phyloP scores from a whole-genome alignment of 805 yeast species.

The Yueomyces sinensis region DNA sequence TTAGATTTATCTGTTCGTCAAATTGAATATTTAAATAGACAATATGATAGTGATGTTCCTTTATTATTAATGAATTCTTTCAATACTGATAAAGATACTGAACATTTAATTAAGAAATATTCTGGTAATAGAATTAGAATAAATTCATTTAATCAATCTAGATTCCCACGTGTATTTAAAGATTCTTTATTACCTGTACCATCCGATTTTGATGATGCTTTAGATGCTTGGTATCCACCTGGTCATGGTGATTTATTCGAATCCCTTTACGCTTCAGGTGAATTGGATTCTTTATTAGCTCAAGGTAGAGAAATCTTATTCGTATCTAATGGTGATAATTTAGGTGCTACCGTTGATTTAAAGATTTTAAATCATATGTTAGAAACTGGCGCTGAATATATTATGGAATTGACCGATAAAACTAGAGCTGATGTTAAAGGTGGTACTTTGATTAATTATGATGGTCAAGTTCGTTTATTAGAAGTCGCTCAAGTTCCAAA shows the following conservation, averaged over 20 bases:
- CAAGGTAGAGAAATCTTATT: slow-evolving; percentile 92
- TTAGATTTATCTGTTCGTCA: slow-evolving; percentile 93
- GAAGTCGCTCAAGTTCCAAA: slow-evolving; percentile 94
- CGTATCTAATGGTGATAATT: slow-evolving; percentile 95
- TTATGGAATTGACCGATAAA: slow-evolving; percentile 97
- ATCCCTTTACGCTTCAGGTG: slow-evolving; percentile 78
- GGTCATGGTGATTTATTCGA: slow-evolving; percentile 98
- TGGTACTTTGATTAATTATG: slow-evolving; percentile 94
- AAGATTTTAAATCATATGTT: slow-evolving; percentile 86
- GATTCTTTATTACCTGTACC: slow-evolving; percentile 97
- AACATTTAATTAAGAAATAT: slow-evolving; percentile 88
- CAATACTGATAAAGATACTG: slow-evolving; percentile 90
- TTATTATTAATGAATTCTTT: slow-evolving; percentile 95
- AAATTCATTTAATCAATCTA: slow-evolving; percentile 94
- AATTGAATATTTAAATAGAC: slow-evolving; percentile 86
- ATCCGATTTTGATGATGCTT: slow-evolving; percentile 49
- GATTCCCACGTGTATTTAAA: slow-evolving; percentile 88
- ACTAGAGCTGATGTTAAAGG: slow-evolving; percentile 99
- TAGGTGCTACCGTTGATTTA: slow-evolving; percentile 96
- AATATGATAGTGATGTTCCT: slow-evolving; percentile 87
- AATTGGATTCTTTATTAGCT: slow-evolving; percentile 74
- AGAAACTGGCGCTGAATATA: slow-evolving; percentile 81
- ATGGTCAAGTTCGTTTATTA: slow-evolving; percentile 84
- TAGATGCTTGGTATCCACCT: slow-evolving; percentile 97
- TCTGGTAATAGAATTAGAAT: slow-evolving; percentile 93